phyloP scores from a whole-genome alignment of 139 green algal species.

The Nannochloris sp. region DNA sequence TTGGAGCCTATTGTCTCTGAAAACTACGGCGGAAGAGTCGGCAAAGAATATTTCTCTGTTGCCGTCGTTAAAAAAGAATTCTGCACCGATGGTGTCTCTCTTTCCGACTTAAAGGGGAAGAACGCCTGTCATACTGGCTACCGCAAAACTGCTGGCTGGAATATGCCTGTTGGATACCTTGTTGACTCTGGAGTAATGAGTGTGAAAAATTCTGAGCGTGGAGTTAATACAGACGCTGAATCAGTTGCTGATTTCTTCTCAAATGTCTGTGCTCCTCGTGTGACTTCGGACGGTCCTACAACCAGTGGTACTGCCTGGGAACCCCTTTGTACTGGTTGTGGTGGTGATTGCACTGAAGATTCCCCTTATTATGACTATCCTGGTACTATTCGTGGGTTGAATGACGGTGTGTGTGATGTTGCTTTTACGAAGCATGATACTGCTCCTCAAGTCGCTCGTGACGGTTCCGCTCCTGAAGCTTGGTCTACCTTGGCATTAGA shows the following conservation, averaged over 20 bases:
- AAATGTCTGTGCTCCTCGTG: neutral
- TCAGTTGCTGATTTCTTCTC: constrained; percentile 19
- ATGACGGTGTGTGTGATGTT: constrained; percentile 39
- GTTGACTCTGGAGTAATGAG: neutral
- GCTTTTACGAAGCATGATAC: constrained; percentile 34
- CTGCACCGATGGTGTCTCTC: neutral
- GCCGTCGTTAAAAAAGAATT: neutral
- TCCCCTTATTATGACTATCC: constrained; percentile 28
- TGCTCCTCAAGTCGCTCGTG: constrained; percentile 3
- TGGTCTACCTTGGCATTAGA: constrained; percentile 7
- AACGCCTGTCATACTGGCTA: constrained; percentile 37
- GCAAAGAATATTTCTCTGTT: neutral
- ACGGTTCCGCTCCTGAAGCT: neutral
- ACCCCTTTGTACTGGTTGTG: constrained; percentile 14
- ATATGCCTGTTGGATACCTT: constrained; percentile 23
- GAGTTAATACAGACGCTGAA: constrained; percentile 12
- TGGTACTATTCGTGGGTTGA: constrained; percentile 35
- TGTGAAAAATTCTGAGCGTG: neutral
- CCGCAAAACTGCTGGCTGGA: constrained; percentile 27
- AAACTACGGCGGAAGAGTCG: neutral
- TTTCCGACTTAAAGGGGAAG: constrained; percentile 10
- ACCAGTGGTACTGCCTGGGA: constrained; percentile 8
- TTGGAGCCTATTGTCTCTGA: constrained; percentile 3
- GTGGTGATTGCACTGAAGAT: constrained; percentile 8
- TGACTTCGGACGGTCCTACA: neutral